Evolutionary conservation across 2,329 filamentous ascomycete species (phyloP).

Genomic region (Aureobasidium sp.): DNA sequence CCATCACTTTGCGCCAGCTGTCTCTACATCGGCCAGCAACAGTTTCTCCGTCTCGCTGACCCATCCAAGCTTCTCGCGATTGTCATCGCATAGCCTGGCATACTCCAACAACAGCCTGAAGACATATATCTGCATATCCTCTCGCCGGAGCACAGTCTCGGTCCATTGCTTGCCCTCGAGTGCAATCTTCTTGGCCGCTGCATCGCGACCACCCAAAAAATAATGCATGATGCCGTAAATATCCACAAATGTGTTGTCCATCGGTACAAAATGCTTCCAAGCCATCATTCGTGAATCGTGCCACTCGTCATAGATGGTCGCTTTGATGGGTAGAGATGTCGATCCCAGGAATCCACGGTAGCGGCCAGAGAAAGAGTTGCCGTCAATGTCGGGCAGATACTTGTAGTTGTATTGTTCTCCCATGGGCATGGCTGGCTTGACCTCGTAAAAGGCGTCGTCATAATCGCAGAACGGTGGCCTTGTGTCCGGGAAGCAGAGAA

Average conservation of each 20-base stretch:
- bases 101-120: slow-evolving; percentile 49
- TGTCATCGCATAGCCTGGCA: slow-evolving; percentile 37
- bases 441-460: slow-evolving; percentile 35
- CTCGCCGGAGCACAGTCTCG: slow-evolving; percentile 57
- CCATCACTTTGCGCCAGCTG: background rate
- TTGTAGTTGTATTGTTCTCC: slow-evolving; percentile 49
- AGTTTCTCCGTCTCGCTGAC: slow-evolving; percentile 23
- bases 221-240: slow-evolving; percentile 68
- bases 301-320: slow-evolving; percentile 74
- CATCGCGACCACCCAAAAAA: slow-evolving; percentile 57
- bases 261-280: slow-evolving; percentile 76
- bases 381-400: slow-evolving; percentile 70
- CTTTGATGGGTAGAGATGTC: slow-evolving; percentile 67
- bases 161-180: slow-evolving; percentile 61
- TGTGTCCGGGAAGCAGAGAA: slow-evolving; percentile 37
- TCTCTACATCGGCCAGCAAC: background rate
- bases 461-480: slow-evolving; percentile 40
- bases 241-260: slow-evolving; percentile 68
- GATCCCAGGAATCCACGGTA: slow-evolving; percentile 55
- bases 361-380: slow-evolving; percentile 44
- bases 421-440: slow-evolving; percentile 31
- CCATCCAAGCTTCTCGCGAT: slow-evolving; percentile 35
- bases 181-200: slow-evolving; percentile 57
- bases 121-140: slow-evolving; percentile 69
- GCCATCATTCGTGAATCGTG: slow-evolving; percentile 62